Evolutionary conservation across 768 basidiomycete species (phyloP), one percentile per base, ranked within the genome.

Genomic region (Rubroboletus satanas): DNA sequence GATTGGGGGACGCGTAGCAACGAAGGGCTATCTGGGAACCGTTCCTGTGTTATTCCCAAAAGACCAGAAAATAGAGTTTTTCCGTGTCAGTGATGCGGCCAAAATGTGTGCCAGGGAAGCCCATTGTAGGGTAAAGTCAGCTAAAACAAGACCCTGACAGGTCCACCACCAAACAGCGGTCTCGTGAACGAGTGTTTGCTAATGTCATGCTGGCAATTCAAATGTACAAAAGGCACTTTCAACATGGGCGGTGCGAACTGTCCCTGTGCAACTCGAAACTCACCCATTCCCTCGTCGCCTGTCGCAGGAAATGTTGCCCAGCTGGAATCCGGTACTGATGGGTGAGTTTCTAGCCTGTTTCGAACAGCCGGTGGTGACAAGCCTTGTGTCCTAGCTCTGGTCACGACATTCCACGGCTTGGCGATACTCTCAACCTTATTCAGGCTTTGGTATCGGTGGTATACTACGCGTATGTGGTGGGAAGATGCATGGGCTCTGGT

Each of bases 391-490:
- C 18, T 26, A 39, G 52, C 52, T 21, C 10, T 33, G 32, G 32
- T 50, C 28, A 33, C 51, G 7, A 33, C 52, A 5, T 53, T 53
- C 38, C 32, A 54, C 17, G 10, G 50, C 26, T 15, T 54, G 32
- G 51, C 26, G 31, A 54, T 54, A 26, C 47, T 36, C 31, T 54
- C 49, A 33, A 54, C 38, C 6, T 1, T 54, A 23, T 28, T 52
- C 38, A 32, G 49, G 49, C 49, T 54, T 52, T 39, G 31, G 29
- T 26, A 54, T 33, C 38, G 49, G 21, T 38, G 37, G 46, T n/a
- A 52, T 31, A 51, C 35, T 21, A n/a, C 35, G 15, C 28, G 51
- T 26, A 38, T 32, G 11, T 26, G 36, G 29, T 52, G 29, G 49
- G 37, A 52, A 9, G 49, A 53, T n/a, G 52, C 17, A 18, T 52